These are phyloP conservation scores for Akanthomyces muscarius DNA, from an alignment of 2,329 filamentous ascomycete genomes.

Conservation along the genomic window DNA sequence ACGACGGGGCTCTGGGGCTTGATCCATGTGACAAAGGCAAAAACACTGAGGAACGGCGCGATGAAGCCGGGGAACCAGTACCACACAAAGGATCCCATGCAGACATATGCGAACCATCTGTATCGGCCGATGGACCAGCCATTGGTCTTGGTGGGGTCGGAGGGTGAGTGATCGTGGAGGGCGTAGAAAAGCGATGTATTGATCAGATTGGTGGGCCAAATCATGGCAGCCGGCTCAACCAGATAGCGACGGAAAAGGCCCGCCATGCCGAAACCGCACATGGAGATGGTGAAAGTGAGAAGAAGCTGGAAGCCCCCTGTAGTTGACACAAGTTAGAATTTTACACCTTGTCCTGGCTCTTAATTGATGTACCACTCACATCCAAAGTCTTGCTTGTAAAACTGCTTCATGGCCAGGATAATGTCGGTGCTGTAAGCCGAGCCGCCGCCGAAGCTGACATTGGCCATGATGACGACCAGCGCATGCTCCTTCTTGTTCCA, in stretches of 20 bases:
- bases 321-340: slow-evolving; percentile 61
- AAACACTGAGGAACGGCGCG: slow-evolving; percentile 47
- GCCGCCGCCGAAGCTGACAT: slow-evolving; percentile 40
- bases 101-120: slow-evolving; percentile 42
- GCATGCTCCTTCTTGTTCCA: slow-evolving; percentile 47
- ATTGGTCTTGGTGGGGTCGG: slow-evolving; percentile 37
- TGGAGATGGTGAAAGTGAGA: slow-evolving; percentile 35
- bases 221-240: slow-evolving; percentile 57
- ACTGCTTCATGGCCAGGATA: slow-evolving; percentile 37
- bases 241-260: slow-evolving; percentile 51
- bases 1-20: slow-evolving; percentile 49
- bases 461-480: slow-evolving; percentile 44
- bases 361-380: background rate
- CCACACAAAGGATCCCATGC: slow-evolving; percentile 43
- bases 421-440: slow-evolving; percentile 43
- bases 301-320: slow-evolving; percentile 38
- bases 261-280: slow-evolving; percentile 37
- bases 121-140: slow-evolving; percentile 45
- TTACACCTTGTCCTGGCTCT: slow-evolving; percentile 51
- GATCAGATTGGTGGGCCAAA: slow-evolving; percentile 52
- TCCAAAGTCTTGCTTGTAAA: slow-evolving; percentile 38
- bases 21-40: slow-evolving; percentile 54
- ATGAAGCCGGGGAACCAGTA: slow-evolving; percentile 53
- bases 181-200: slow-evolving; percentile 46
- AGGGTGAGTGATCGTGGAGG: slow-evolving; percentile 39